Conservation (phyloP, 257 asterid genomes). For the Solanum stenotomum region DNA sequence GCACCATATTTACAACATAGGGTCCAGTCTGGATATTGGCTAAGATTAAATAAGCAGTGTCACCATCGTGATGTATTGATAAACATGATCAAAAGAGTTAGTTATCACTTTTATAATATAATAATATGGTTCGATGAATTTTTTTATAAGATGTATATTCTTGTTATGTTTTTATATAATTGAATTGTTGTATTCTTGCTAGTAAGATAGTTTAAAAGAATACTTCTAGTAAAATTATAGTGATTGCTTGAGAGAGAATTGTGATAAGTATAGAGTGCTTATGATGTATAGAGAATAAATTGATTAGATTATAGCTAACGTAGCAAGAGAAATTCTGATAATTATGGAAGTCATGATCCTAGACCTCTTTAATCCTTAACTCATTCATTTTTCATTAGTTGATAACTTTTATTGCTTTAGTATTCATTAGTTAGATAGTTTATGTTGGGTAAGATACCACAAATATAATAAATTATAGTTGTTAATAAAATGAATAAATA, state of each 20-base stretch:
- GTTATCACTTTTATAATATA: background rate
- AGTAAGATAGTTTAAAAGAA: background rate
- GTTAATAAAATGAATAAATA: background rate
- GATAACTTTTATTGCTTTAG: background rate
- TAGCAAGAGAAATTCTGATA: background rate
- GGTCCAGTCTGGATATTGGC: background rate
- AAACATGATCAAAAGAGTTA: background rate
- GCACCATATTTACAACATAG: background rate
- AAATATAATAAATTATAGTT: too few species aligned
- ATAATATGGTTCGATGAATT: too few species aligned
- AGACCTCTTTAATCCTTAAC: background rate
- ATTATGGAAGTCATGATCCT: background rate
- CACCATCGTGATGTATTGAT: background rate
- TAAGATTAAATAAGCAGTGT: background rate
- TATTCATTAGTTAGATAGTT: background rate
- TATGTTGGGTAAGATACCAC: rapidly evolving
- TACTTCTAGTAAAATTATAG: background rate
- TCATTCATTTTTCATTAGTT: background rate
- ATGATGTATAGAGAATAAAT: background rate
- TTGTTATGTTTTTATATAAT: background rate
- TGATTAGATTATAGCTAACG: background rate
- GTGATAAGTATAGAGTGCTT: background rate
- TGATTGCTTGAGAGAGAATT: background rate
- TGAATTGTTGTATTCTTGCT: background rate
- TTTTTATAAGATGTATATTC: background rate